These are phyloP conservation scores for Candida patagonica DNA, from an alignment of 805 yeast species.

Conservation along the genomic window DNA sequence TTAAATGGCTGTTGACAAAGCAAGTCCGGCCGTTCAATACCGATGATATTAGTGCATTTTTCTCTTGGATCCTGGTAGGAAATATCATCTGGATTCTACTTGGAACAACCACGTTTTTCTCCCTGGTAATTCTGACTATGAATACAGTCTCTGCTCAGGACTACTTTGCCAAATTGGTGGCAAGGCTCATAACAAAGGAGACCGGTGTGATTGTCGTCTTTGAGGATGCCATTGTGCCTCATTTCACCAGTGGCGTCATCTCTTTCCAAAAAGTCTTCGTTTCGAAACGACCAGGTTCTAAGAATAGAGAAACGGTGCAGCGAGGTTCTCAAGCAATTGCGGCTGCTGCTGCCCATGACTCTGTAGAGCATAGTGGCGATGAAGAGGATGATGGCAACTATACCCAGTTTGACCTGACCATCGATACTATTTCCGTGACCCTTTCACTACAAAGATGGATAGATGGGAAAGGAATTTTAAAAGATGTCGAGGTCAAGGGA, in stretches of 20 bases:
- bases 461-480: slow-evolving; percentile 78
- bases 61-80: slow-evolving; percentile 88
- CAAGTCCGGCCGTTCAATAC: slow-evolving; percentile 78
- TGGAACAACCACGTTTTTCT: slow-evolving; percentile 89
- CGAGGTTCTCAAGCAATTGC: slow-evolving; percentile 72
- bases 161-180: slow-evolving; percentile 69
- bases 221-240: slow-evolving; percentile 90
- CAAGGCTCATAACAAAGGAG: slow-evolving; percentile 75
- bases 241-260: slow-evolving; percentile 83
- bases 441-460: slow-evolving; percentile 80
- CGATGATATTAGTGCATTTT: slow-evolving; percentile 86
- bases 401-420: slow-evolving; percentile 88
- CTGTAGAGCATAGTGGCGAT: neutral
- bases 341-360: slow-evolving; percentile 39
- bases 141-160: slow-evolving; percentile 88
- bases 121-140: slow-evolving; percentile 63
- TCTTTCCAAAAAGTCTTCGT: slow-evolving; percentile 78
- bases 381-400: slow-evolving; percentile 75
- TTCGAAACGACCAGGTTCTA: slow-evolving; percentile 63
- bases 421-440: slow-evolving; percentile 75
- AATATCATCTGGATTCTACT: slow-evolving; percentile 68
- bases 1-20: slow-evolving; percentile 68
- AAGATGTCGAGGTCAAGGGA: slow-evolving; percentile 73
- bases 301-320: slow-evolving; percentile 36
- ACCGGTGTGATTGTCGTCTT: slow-evolving; percentile 77